Conservation (phyloP, 768 basidiomycete species). For the Mycena chlorophos region DNA sequence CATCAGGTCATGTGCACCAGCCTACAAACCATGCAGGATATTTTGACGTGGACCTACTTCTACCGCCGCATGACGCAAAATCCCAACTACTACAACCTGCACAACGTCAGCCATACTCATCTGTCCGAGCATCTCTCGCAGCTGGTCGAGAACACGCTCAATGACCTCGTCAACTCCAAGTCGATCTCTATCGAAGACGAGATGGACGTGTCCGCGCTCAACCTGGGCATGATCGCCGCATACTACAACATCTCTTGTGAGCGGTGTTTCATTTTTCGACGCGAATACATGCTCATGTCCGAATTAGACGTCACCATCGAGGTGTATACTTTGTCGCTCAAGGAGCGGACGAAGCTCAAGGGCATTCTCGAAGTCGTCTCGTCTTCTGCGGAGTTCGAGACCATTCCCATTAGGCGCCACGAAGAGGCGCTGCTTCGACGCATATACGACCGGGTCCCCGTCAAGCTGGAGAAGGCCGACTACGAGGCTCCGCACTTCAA, state of each 20-base stretch:
- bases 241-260: constrained; percentile 92
- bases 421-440: constrained; percentile 83
- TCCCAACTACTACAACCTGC: constrained; percentile 91
- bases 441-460: constrained; percentile 94
- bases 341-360: constrained; percentile 95
- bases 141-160: constrained; percentile 90
- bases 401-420: constrained; percentile 91
- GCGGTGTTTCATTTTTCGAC: constrained; percentile 31
- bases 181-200: constrained; percentile 95
- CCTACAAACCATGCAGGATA: constrained; percentile 56
- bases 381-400: constrained; percentile 95
- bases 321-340: constrained; percentile 92
- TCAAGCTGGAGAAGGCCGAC: constrained; percentile 81
- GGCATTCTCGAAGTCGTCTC: constrained; percentile 96
- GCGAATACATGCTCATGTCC: not conserved
- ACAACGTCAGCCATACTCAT: constrained; percentile 94
- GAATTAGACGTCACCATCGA: constrained; percentile 88
- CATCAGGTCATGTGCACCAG: not conserved
- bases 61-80: constrained; percentile 98
- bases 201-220: constrained; percentile 89
- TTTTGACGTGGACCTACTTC: constrained; percentile 98
- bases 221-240: constrained; percentile 97
- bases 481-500: constrained; percentile 98
- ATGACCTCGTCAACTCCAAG: constrained; percentile 90
- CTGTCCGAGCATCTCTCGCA: constrained; percentile 95